Percentiles rank a stretch among this genome's conserved stretches.
phyloP scores from a whole-genome alignment of 768 basidiomycete genomes.

The Trametes cingulata region DNA sequence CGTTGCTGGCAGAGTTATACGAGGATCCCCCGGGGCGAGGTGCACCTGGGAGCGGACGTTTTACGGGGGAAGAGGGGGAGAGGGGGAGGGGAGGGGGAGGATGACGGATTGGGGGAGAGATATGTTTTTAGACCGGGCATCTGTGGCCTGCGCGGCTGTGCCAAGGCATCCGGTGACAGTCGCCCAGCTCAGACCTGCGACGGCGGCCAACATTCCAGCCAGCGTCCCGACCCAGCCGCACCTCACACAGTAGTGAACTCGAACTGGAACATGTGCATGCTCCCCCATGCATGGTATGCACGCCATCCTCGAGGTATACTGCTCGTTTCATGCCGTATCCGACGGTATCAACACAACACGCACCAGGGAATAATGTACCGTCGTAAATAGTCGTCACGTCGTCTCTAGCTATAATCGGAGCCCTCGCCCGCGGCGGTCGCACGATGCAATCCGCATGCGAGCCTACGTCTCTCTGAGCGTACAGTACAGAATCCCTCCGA shows the following conservation, averaged over 20 bases:
- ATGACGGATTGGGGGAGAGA: not conserved
- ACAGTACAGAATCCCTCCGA: constrained; percentile 13
- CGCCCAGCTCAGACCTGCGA: not conserved
- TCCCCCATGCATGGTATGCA: not conserved
- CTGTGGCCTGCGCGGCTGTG: constrained; percentile 9
- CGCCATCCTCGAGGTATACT: not conserved
- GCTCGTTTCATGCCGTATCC: not conserved
- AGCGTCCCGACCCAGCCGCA: not conserved
- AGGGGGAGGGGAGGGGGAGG: not conserved
- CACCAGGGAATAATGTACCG: constrained; percentile 13
- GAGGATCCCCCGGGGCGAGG: not conserved
- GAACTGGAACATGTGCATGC: constrained; percentile 8
- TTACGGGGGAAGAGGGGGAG: not conserved
- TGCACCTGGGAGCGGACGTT: not conserved
- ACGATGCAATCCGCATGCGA: not conserved
- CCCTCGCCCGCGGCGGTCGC: too few species aligned
- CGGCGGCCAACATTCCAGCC: too few species aligned
- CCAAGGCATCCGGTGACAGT: constrained; percentile 1
- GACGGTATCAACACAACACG: constrained; percentile 14
- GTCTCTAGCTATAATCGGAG: not conserved
- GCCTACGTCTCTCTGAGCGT: not conserved
- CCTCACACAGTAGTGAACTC: not conserved
- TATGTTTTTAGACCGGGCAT: constrained; percentile 15
- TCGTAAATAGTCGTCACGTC: constrained; percentile 21
- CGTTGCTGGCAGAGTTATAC: not conserved